Conservation (phyloP, 768 basidiomycete species). For the Cystofilobasidium capitatum region DNA sequence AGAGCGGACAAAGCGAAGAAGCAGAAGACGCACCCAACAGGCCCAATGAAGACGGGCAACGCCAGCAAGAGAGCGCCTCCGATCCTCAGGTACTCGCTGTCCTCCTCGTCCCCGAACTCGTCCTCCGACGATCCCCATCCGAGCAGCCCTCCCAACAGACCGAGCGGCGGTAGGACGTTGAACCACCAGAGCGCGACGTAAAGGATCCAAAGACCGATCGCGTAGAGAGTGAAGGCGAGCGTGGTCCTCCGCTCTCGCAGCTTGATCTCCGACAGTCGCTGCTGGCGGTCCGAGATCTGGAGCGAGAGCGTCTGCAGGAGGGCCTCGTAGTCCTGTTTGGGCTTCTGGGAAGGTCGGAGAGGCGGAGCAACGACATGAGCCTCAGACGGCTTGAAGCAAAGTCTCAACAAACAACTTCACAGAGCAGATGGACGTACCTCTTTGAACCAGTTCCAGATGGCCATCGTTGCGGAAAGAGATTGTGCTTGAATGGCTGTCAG, state of each 20-base stretch:
- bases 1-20: not conserved
- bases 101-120: not conserved
- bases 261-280: constrained; percentile 69
- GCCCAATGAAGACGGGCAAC: constrained; percentile 59
- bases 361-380: not conserved
- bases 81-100: constrained; percentile 36
- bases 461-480: not conserved
- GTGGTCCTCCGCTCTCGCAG: constrained; percentile 70
- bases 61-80: constrained; percentile 39
- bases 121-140: not conserved
- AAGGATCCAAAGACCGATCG: constrained; percentile 59
- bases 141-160: constrained; percentile 6
- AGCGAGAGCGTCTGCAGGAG: constrained; percentile 57
- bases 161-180: constrained; percentile 24
- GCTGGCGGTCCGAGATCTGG: constrained; percentile 64
- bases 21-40: constrained; percentile 58
- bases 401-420: too few relatives aligned
- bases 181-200: constrained; percentile 37
- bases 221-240: constrained; percentile 65
- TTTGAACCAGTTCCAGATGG: not conserved
- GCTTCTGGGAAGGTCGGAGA: constrained; percentile 41
- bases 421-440: not conserved
- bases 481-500: too few relatives aligned
- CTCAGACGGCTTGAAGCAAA: not conserved
- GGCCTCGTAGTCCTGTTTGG: constrained; percentile 64